Base-by-base conservation (phyloP, 1,284 basidiomycete genomes). In the Porodaedalea pini region DNA sequence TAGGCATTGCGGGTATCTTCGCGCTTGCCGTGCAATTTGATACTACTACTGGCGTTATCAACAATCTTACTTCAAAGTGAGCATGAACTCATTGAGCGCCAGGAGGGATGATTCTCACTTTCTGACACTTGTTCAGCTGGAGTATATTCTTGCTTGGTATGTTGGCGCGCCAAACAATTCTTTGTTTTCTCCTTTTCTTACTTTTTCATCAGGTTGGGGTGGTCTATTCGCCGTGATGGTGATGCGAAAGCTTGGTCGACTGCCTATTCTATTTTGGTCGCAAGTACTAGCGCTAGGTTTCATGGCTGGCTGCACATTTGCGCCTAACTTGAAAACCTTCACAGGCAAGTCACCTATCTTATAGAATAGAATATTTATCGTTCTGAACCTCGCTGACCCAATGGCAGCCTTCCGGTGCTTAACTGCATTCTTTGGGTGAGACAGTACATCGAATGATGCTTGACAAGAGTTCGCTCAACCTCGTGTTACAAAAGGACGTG, bases 371-470 rank as follows among this genome's bases (percentile, higher is more conserved):
- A 45, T 43, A 48, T 40, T 31, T 51, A 25, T 54, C 39, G 48
- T 11, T 43, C 29, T 57, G 27, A 6, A 21, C 41, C 44, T 36
- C 63, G 63, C 44, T 58, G n/a, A n/a, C n/a, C n/a, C n/a, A n/a
- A n/a, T n/a, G 11, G 21, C 66, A 80, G 86, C 80, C 0, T 86
- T 88, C 81, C 76, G 88, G 41, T 89, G 86, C 61, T 69, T 90
- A 52, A 85, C 78, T 4, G 85, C 75, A 3, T 82, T 89, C 66
- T 90, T 90, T 64, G 82, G 77, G 79, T 88, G 73, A 45, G 75
- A 63, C 32, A 45, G 5, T 8, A 49, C 19, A 37, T 19, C n/a
- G 21, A 37, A 2, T 45, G 25, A 50, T 29, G 27, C 10, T 41
- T 27, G 41, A n/a, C 56, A 58, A 27, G 57, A 54, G 10, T 47